These are phyloP conservation scores for Suillus fuscotomentosus DNA, from an alignment of 768 basidiomycete genomes.

Conservation along the genomic window DNA sequence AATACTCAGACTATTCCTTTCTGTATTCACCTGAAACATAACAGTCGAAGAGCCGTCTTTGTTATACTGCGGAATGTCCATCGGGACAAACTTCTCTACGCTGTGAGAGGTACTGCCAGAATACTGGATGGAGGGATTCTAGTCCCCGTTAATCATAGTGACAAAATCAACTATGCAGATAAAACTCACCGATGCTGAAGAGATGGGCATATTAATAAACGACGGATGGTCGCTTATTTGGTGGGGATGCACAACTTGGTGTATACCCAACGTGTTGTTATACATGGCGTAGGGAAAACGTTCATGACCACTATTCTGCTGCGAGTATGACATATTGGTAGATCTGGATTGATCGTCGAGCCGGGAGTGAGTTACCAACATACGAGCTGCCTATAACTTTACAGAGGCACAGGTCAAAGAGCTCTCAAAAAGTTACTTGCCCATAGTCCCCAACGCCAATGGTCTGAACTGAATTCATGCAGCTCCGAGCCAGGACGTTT, in stretches of 20 bases:
- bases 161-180: neutral
- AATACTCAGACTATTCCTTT: conserved; percentile 2
- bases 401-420: neutral
- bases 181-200: neutral
- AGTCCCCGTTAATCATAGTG: neutral
- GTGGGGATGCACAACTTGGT: neutral
- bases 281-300: neutral
- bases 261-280: conserved; percentile 1
- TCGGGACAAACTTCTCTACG: neutral
- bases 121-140: neutral
- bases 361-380: neutral
- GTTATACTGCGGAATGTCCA: neutral
- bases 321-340: neutral
- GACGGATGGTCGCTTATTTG: neutral
- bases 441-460: neutral
- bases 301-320: neutral
- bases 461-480: neutral
- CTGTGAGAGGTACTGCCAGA: neutral
- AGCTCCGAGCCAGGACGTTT: neutral
- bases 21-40: neutral
- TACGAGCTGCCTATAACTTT: too few species aligned
- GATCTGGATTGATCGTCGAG: neutral
- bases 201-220: neutral
- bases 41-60: conserved; percentile 4
- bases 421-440: neutral